Base-by-base conservation (phyloP, 306 rosid species). In the Dalbergia cochinchinensis region DNA sequence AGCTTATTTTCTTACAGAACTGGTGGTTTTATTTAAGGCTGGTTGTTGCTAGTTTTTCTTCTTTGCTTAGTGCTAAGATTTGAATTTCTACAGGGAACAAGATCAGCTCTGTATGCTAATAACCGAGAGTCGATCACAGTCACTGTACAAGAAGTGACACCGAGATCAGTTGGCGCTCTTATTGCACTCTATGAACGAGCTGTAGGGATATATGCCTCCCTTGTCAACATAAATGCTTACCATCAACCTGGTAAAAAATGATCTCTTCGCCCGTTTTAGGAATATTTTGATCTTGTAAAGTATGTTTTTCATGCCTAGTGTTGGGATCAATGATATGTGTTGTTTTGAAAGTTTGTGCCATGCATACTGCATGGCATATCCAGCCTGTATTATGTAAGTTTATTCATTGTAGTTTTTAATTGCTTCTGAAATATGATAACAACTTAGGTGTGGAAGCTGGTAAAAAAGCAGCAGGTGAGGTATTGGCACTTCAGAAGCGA, bases 171-270 rank as follows among this genome's bases (percentile, higher is more conserved):
- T 26, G 98, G 99, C 16, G 99, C 94, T 74, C 94, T 95, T 76
- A 48, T 95, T 69, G 99, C 98, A 60, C 97, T 93, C 48, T 95
- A 95, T 13, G 99, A 93, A 83, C 91, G 98, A 76, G 99, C 99
- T 34, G 99, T 95, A 20, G 99, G 99, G 69, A 91, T 95, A 67
- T 95, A 93, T 88, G 98, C 99, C 57, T 87, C 91, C 35, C 88
- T 95, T 77, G 87, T 88, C 71, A 87, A 93, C 89, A 93, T 93
- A 78, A 95, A 95, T 83, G 99, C 99, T 18, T 93, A 95, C 83
- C 99, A 93, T 79, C 99, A 95, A 83, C 99, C 98, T 78, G 98
- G 99, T 95, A 84, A 81, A 60, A 80, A 62, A 73, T 65, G 26
- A 73, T 61, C 42, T 65, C 78, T 64, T 63, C 35, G 47, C 16